Evolutionary conservation across 768 basidiomycete species (phyloP), one percentile per base, ranked within the genome.

Genomic region (Suillus hirtellus): DNA sequence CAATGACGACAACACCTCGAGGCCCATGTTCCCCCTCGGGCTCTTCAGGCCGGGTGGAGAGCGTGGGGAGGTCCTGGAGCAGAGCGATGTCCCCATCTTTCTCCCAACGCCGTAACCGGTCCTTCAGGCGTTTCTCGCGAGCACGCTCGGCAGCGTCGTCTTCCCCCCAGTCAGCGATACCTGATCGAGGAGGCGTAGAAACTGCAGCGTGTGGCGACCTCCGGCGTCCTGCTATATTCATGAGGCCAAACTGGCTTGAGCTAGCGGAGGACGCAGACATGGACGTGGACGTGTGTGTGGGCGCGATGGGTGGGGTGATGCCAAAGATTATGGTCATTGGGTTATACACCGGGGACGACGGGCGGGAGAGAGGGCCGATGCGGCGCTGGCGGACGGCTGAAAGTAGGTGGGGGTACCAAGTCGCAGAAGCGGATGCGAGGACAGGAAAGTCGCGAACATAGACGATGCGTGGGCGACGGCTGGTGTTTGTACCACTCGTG

Each of bases 261-360:
- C 71, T 72, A 17, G 79, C 64, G 31, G 71, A 63, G 6, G 68
- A 52, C 2, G 73, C 35, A n/a, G 53, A 54, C n/a, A 67, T 34
- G 21, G 54, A 38, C 1, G 37, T 8, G 42, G 52, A 34, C 11
- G 24, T 9, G 9, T 38, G 21, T 15, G 55, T 58, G 11, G 56
- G 78, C n/a, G 84, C 81, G 15, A 85, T 77, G n/a, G 91, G 78
- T 34, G 95, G 93, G 0, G 90, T 88, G 69, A 93, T 86, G n/a
- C 94, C 93, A 69, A 96, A 91, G 19, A 97, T 81, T 54, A 97
- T 93, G 9, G 89, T 86, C 68, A 89, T 91, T 3, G 94, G 92
- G 70, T 86, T 86, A 42, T 75, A 67, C 14, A 87, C 82, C 1
- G 86, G 82, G n/a, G 86, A 84, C 6, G 85, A 80, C 12, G 86